A percentile compares a stretch with the other conserved stretches of the same genome.
phyloP scores from a whole-genome alignment of 352 stramenopile genomes.

The Achlya hypogyna region DNA sequence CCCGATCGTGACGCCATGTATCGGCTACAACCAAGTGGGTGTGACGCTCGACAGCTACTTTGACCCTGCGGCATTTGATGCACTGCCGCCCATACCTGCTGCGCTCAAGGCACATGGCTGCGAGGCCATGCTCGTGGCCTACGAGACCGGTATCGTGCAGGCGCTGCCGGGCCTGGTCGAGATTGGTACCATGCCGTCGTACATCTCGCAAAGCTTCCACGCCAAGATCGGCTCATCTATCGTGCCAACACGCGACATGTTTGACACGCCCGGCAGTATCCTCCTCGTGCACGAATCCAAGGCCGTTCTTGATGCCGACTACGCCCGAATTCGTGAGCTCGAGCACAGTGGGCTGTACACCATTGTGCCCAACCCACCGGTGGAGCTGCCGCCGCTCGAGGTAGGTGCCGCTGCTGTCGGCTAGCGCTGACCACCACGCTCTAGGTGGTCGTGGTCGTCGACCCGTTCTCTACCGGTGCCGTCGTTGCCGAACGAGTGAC shows the following conservation, averaged over 20 bases:
- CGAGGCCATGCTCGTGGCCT: conserved; percentile 89
- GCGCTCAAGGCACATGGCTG: conserved; percentile 72
- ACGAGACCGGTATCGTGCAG: conserved; percentile 74
- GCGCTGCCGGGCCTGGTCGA: conserved; percentile 77
- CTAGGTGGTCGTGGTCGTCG: conserved; percentile 88
- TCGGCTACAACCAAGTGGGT: conserved; percentile 91
- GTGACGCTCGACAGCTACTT: conserved; percentile 82
- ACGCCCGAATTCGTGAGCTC: conserved; percentile 75
- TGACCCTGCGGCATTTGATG: conserved; percentile 51
- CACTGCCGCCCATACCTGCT: conserved; percentile 38
- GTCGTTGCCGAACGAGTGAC: conserved; percentile 89
- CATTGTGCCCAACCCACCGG: conserved; percentile 8
- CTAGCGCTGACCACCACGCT: conserved; percentile 24
- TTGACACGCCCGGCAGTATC: conserved; percentile 77
- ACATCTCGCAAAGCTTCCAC: conserved; percentile 70
- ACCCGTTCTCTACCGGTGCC: conserved; percentile 94
- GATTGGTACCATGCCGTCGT: conserved; percentile 80
- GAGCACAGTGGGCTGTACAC: conserved; percentile 64
- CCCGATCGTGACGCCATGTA: conserved; percentile 80
- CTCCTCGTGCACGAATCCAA: conserved; percentile 75
- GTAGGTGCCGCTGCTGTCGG: not conserved
- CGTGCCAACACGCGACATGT: conserved; percentile 82
- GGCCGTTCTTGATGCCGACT: conserved; percentile 70
- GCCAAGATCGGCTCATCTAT: conserved; percentile 51
- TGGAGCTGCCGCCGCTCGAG: not conserved